Base-by-base conservation (phyloP, 2,329 filamentous ascomycete genomes). In the Coniochaeta sp. region DNA sequence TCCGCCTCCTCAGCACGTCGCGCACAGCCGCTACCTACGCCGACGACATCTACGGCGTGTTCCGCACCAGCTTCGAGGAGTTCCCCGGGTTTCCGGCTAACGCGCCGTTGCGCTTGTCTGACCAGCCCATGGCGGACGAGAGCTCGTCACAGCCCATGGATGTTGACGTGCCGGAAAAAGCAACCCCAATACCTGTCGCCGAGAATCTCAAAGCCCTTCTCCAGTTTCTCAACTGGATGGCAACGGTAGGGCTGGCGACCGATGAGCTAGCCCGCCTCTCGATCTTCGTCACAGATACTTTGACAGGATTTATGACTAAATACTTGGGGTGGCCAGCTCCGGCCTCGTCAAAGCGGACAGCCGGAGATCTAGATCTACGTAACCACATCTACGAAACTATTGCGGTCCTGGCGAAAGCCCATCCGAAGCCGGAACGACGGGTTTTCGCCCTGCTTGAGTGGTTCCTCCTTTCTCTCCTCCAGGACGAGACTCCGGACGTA, bases 331-430 rank as follows among this genome's bases (percentile, higher is more conserved):
- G 93, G 93, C 93, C 93, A 58, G 82, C 85, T 64, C 71, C 80
- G 57, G 60, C 67, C 0, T 71, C 80, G 58, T 61, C 67, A 1
- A 61, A 68, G 7, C 70, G 72, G 14, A 81, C 82, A 2, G 72
- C 79, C 12, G 85, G 88, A 55, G 84, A 87, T 59, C 77, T 88
- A 59, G 81, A 83, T 3, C 78, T 96, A 50, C 86, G 93, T 44
- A 88, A 88, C 6, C 87, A 89, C 68, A 92, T 89, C 1, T 98
- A 97, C 72, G 93, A 98, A 71, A 92, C 90, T 0, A 91, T 98
- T 42, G 95, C 93, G 0, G 82, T 95, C 16, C 74, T 98, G 26
- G 87, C 89, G 59, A 85, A 87, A 64, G 84, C 83, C 4, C 83
- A 87, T 4, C 74, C 81, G 2, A 81, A 85, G 65, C 76, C 86